Evolutionary conservation across 208 protist species (phyloP).

Genomic region (Acanthamoeba sp.): DNA sequence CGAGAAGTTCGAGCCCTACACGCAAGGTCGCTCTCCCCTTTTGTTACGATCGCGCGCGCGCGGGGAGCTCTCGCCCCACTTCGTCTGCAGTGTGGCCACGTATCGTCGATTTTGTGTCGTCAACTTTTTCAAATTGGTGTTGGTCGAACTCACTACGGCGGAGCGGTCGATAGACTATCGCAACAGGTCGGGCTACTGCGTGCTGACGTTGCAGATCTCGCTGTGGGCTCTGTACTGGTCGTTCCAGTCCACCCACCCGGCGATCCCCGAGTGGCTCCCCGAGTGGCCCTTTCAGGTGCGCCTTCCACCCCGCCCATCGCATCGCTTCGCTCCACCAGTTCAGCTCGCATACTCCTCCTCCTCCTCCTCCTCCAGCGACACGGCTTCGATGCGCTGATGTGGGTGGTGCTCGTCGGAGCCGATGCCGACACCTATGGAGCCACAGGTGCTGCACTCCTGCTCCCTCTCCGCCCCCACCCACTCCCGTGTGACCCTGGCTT

Average conservation of each 20-base stretch:
- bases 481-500: background rate
- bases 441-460: background rate
- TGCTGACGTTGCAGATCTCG: slow-evolving; percentile 60
- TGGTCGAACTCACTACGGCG: too few relatives aligned
- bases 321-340: too few relatives aligned
- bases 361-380: background rate
- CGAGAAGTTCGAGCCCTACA: slow-evolving; percentile 36
- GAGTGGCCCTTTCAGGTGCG: background rate
- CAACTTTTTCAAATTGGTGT: too few relatives aligned
- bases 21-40: too few relatives aligned
- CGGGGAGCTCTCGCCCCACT: too few relatives aligned
- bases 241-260: slow-evolving; percentile 21
- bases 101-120: too few relatives aligned
- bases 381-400: slow-evolving; percentile 70
- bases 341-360: background rate
- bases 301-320: too few relatives aligned
- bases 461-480: too few relatives aligned
- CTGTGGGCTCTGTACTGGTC: slow-evolving; percentile 69
- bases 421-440: slow-evolving; percentile 70
- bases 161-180: slow-evolving; percentile 63
- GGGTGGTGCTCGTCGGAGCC: slow-evolving; percentile 63
- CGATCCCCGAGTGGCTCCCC: slow-evolving; percentile 53
- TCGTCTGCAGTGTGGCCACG: too few relatives aligned
- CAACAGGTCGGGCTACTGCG: slow-evolving; percentile 44
- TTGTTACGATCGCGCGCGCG: too few relatives aligned